Evolutionary conservation across 164 flowering plant species (phyloP).

Genomic region (Stephania japonica): DNA sequence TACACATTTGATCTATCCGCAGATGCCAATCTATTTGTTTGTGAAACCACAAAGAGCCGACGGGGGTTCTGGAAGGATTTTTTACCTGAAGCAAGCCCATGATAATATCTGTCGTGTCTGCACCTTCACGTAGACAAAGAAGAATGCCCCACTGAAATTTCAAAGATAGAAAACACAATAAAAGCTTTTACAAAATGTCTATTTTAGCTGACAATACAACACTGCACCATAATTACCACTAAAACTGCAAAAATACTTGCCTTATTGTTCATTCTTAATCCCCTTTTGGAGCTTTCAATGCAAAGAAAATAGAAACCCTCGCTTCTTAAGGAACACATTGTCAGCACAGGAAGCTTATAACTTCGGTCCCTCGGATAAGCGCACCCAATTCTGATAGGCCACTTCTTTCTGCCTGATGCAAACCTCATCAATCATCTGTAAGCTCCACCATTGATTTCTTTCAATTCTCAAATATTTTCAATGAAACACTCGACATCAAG

Average conservation of each 20-base stretch:
- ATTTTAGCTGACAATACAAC: not conserved
- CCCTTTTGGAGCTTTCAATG: conserved; percentile 41
- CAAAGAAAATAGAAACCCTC: conserved; percentile 68
- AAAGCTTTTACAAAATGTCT: not conserved
- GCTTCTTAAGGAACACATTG: conserved; percentile 43
- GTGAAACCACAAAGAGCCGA: not conserved
- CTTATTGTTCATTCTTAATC: conserved; percentile 23
- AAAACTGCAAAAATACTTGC: conserved; percentile 19
- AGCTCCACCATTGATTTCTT: conserved; percentile 16
- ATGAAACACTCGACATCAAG: not conserved
- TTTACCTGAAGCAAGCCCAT: conserved; percentile 76
- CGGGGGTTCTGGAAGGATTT: not conserved
- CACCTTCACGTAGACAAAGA: conserved; percentile 72
- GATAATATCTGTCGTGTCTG: conserved; percentile 43
- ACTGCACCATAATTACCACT: not conserved
- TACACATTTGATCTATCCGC: not conserved
- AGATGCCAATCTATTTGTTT: not conserved
- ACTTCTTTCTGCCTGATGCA: conserved; percentile 47
- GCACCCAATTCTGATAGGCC: conserved; percentile 82
- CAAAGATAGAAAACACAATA: conserved; percentile 2
- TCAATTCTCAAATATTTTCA: conserved; percentile 10
- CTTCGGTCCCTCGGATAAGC: conserved; percentile 42
- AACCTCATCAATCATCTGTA: conserved; percentile 25
- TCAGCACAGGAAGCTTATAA: conserved; percentile 42
- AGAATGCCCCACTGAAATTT: conserved; percentile 51